Base-by-base conservation (phyloP, 2,329 filamentous ascomycete genomes). In the Colletotrichum tamarilloi region DNA sequence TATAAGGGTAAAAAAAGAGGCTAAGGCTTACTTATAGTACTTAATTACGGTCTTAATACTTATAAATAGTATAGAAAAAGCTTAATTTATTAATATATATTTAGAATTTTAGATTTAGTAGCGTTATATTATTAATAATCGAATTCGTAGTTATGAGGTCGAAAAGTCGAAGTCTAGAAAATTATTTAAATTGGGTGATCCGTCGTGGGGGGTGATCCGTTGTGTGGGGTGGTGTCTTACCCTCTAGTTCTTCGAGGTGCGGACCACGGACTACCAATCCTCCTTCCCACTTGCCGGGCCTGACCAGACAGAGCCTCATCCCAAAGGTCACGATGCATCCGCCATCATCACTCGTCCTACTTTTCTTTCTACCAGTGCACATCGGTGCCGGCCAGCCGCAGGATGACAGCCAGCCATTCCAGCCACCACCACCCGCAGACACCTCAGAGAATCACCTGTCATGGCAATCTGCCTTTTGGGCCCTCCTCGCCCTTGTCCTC, bases 261-360 rank as follows among this genome's bases (percentile, higher is more conserved):
- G 32, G 24, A 28, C 7, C 22, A 28, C 32, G 32, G 19, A 28
- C 4, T 30, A 32, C 53, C 28, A 28, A 53, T 32, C 28, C 12
- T 2, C 38, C 22, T 32, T 53, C 26, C 30, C 22, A 8, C 38
- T 38, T 26, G n/a, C 57, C 55, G 22, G n/a, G n/a, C 16, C 52
- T 32, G 22, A 52, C 30, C 52, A 42, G 28, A 24, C 63, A 60
- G 68, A 71, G 58, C 68, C 68, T 72, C 68, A 72, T 49, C 35
- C 32, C 14, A 52, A 26, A 24, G 64, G 49, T 62, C 56, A 62
- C 68, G 63, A 62, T 62, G 68, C n/a, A 28, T 24, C 38, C 28
- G 5, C 30, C 35, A 35, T 59, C 42, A n/a, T 52, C 66, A 22
- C 66, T 57, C 26, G 7, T 19, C 26, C n/a, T 46, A 4, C 14